Base-by-base conservation (phyloP, 108 stramenopile species). In the Schizochytrium sp. region DNA sequence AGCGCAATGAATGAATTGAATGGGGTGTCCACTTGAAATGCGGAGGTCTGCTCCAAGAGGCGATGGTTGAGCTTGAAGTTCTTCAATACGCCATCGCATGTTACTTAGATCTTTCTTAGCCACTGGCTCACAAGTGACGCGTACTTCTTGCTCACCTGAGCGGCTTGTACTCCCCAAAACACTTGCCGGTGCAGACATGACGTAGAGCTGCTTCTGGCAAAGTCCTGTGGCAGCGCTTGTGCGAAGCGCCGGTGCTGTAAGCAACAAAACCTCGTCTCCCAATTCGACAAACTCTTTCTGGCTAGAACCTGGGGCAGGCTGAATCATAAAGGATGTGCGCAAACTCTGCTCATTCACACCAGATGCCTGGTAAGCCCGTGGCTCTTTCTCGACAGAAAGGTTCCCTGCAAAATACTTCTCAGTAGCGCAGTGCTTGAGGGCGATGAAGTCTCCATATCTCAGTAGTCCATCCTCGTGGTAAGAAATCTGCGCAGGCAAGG, bases 31-130 rank as follows among this genome's bases (percentile, higher is more conserved):
- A 42, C 76, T 19, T n/a, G 47, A 10, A 10, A 83, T 53, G 45
- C 76, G 76, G 28, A 5, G 19, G 28, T 83, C 76, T 12, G 47
- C 76, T 10, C n/a, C 47, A 2, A 83, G 50, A 42, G 76, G 53
- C 15, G 40, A 83, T 5, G 76, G 76, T 53, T 55, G 76, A 47
- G 76, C 19, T 2, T 38, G 15, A 13, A 83, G 12, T 2, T 47
- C 50, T 53, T 83, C 76, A 28, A 83, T 10, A 38, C 76, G 76
- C 76, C 76, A 83, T 7, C 76, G 76, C 76, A 83, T 49, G 53
- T 83, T 55, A 44, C 42, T 38, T 7, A 28, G 19, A 44, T 69
- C 64, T 44, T 69, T 69, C 42, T 38, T 15, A 38, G 28, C 7
- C 19, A 15, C 19, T 7, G 64, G 64, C 64, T 69, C 64, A 8